Base-by-base conservation (phyloP, 2,329 filamentous ascomycete genomes). In the Cladophialophora bantiana region DNA sequence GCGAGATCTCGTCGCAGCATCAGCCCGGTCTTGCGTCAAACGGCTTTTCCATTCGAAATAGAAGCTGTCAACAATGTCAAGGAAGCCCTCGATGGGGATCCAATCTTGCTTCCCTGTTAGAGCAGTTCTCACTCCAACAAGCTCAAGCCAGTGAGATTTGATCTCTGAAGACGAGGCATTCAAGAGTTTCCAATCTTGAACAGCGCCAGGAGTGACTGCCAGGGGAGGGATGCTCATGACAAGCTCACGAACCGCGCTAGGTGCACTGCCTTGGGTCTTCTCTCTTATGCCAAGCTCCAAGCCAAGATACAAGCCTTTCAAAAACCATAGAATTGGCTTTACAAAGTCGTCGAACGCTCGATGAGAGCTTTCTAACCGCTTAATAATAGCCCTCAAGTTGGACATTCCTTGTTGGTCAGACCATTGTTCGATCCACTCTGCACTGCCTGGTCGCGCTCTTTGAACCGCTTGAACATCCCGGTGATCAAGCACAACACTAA, bases 301-400 rank as follows among this genome's bases (percentile, higher is more conserved):
- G 12, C 64, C 94, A 67, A 96, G 82, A 71, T 90, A 87, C 9
- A 98, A 81, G 72, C 92, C 92, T 65, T 90, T 88, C 52, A 98
- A 82, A 70, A 97, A 90, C 60, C 90, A 92, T 53, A 93, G 84
- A 10, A 93, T 85, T 3, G 93, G 94, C 53, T 86, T 83, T 0
- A 90, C 91, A 72, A 98, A 87, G 75, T 99, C 95, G 68, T 93
- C 91, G 74, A 97, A 98, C 13, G 88, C 88, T 45, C 88, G 85
- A 75, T 93, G 96, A 40, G 88, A 84, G 35, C 86, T 83, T 1
- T 84, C 85, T 7, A 99, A 84, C 53, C 94, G 87, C 62, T 85
- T 82, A 58, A 91, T 86, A 45, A 97, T 86, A 68, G 91, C 88
- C 6, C 82, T 80, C n/a, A 95, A 80, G 65, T 89, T 89, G 42